These are phyloP conservation scores for Smithsoniella earleae DNA, from an alignment of 163 green algal genomes.

Conservation along the genomic window DNA sequence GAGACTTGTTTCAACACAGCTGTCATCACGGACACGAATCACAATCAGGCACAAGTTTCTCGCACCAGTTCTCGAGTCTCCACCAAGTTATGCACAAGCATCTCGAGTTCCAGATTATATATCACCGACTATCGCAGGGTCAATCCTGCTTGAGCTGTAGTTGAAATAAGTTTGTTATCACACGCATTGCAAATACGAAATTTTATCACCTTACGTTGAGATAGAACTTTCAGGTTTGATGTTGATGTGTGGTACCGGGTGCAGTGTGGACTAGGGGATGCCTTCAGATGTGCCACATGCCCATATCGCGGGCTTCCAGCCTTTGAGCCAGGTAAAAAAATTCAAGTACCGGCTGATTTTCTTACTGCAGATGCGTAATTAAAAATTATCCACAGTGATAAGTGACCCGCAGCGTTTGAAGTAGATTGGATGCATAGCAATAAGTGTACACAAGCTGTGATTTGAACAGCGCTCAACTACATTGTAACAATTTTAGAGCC, in stretches of 20 bases:
- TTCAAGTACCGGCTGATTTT: slow-evolving; percentile 60
- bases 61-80: no score
- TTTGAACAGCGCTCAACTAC: neutral
- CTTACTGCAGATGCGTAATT: slow-evolving; percentile 57
- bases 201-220: neutral
- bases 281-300: slow-evolving; percentile 82
- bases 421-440: neutral
- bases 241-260: neutral
- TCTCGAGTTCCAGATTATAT: no score
- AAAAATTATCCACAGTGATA: no score
- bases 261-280: slow-evolving; percentile 84
- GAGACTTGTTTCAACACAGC: no score
- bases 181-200: no score
- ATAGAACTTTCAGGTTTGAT: neutral
- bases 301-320: slow-evolving; percentile 81
- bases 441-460: neutral
- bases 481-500: neutral
- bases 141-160: neutral
- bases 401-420: no score
- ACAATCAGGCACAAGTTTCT: no score
- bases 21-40: no score
- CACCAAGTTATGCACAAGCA: no score
- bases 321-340: slow-evolving; percentile 86
- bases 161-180: neutral
- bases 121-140: no score